Conservation (phyloP, 2,329 filamentous ascomycete genomes). For the Clarireedia hainanense region DNA sequence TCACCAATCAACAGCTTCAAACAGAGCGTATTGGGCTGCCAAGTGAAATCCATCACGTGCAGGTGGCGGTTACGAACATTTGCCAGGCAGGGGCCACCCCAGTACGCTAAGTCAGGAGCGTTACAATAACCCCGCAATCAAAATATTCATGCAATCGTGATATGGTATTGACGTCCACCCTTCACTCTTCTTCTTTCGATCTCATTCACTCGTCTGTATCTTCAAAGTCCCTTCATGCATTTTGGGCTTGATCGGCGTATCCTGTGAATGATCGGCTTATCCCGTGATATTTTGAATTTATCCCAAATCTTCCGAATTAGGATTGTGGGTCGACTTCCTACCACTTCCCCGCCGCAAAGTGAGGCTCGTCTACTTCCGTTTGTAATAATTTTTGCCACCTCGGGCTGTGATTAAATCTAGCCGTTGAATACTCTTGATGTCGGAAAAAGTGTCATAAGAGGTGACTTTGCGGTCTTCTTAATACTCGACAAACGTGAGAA, state of each 20-base stretch:
- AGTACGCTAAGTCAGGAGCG: not conserved
- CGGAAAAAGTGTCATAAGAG: not conserved
- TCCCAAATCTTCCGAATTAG: not conserved
- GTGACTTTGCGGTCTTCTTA: not conserved
- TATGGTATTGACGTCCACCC: not conserved
- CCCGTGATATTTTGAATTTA: not conserved
- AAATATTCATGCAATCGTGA: not conserved
- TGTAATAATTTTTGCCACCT: too few species aligned
- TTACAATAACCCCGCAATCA: not conserved
- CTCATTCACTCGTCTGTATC: not conserved
- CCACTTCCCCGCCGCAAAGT: too few species aligned
- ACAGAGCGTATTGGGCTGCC: too few species aligned
- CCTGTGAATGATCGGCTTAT: not conserved
- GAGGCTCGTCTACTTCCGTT: too few species aligned
- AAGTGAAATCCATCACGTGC: too few species aligned
- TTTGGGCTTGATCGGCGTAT: too few species aligned
- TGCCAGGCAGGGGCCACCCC: too few species aligned
- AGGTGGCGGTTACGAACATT: too few species aligned
- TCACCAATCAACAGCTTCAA: too few species aligned
- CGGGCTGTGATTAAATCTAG: too few species aligned
- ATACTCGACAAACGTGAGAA: not conserved
- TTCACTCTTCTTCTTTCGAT: not conserved
- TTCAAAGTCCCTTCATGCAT: not conserved
- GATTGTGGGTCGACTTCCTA: too few species aligned
- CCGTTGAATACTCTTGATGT: too few species aligned